Evolutionary conservation across 352 stramenopile species (phyloP).

Genomic region (Pythium aquatile): DNA sequence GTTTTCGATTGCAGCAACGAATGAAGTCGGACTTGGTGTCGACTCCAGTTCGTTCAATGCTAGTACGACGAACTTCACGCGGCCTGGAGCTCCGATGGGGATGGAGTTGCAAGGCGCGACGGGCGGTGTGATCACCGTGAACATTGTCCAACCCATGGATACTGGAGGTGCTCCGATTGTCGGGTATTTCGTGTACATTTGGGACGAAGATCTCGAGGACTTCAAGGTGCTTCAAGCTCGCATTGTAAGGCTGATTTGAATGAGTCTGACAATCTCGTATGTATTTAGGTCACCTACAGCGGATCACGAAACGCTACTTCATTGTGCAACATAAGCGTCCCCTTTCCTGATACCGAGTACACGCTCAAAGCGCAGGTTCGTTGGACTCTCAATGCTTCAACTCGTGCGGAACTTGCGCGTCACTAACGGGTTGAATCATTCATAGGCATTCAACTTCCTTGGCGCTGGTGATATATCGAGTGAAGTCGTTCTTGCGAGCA

Average conservation of each 20-base stretch:
- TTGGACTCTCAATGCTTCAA: neutral
- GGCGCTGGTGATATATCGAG: conserved; percentile 34
- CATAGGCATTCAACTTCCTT: conserved; percentile 44
- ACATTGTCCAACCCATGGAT: conserved; percentile 35
- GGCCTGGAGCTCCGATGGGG: conserved; percentile 26
- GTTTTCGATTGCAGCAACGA: conserved; percentile 42
- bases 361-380: conserved; percentile 28
- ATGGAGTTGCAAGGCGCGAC: conserved; percentile 37
- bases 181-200: conserved; percentile 33
- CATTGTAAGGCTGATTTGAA: too few relatives aligned
- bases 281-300: conserved; percentile 33
- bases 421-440: neutral
- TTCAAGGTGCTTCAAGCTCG: conserved; percentile 13
- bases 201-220: neutral
- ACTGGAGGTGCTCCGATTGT: conserved; percentile 38
- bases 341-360: conserved; percentile 36
- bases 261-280: neutral
- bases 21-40: conserved; percentile 32
- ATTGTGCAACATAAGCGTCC: conserved; percentile 37
- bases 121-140: conserved; percentile 43
- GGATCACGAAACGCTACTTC: conserved; percentile 22
- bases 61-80: conserved; percentile 42
- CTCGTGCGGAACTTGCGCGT: neutral
- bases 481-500: conserved; percentile 33
- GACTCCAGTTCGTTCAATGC: conserved; percentile 16